Evolutionary conservation across 495 filamentous ascomycete species (phyloP).

Genomic region (Cercophora samala): DNA sequence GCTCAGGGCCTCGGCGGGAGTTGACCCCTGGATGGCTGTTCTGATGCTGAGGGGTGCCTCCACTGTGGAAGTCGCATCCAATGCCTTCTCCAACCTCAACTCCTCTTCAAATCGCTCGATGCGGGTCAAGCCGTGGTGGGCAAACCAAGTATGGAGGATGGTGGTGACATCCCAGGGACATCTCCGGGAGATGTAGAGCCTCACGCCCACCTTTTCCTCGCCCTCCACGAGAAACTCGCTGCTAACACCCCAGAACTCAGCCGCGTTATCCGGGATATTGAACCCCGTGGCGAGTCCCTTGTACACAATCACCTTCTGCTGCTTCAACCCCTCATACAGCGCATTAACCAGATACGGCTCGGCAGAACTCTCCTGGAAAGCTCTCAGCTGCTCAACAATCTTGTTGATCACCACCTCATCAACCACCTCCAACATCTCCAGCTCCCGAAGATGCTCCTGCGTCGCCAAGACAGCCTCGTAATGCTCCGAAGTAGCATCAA

Average conservation of each 20-base stretch:
- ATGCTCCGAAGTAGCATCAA: slow-evolving; percentile 15
- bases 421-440: slow-evolving; percentile 27
- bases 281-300: slow-evolving; percentile 30
- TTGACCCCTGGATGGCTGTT: slow-evolving; percentile 21
- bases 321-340: slow-evolving; percentile 21
- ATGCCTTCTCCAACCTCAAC: slow-evolving; percentile 16
- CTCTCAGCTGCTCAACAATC: slow-evolving; percentile 21
- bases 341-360: slow-evolving; percentile 16
- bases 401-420: slow-evolving; percentile 21
- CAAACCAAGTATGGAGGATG: slow-evolving; percentile 29
- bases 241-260: slow-evolving; percentile 29
- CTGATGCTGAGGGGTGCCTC: slow-evolving; percentile 23
- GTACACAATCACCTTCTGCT: slow-evolving; percentile 20
- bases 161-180: slow-evolving; percentile 26
- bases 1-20: slow-evolving; percentile 22
- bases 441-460: slow-evolving; percentile 23
- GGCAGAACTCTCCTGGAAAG: slow-evolving; percentile 12
- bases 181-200: slow-evolving; percentile 28
- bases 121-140: slow-evolving; percentile 26
- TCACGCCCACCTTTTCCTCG: neutral
- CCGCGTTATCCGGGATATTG: slow-evolving; percentile 22
- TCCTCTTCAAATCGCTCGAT: slow-evolving; percentile 28
- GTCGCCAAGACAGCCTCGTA: slow-evolving; percentile 22
- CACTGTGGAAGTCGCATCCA: neutral
- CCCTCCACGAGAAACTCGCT: neutral